These are phyloP conservation scores for Trichoderma semiorbis DNA, from an alignment of 2,329 filamentous ascomycete species.

Conservation along the genomic window DNA sequence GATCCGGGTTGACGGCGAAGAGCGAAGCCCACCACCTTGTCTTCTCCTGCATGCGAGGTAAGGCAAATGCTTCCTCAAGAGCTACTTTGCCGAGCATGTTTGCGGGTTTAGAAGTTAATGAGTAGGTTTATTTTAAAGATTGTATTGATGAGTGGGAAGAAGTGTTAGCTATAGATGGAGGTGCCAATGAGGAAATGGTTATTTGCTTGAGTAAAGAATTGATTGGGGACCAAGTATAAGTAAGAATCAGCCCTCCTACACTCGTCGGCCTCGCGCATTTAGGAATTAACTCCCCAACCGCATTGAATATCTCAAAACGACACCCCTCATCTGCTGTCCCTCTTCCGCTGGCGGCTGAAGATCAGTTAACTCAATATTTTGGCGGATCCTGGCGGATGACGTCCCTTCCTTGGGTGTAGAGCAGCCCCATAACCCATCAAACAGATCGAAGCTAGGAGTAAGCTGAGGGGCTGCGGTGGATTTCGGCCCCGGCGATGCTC, in stretches of 20 bases:
- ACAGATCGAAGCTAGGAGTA: conserved; percentile 1
- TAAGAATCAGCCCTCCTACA: not conserved
- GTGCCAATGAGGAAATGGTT: not conserved
- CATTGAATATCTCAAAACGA: not conserved
- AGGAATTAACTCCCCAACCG: not conserved
- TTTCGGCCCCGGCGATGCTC: not conserved
- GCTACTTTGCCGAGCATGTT: conserved; percentile 58
- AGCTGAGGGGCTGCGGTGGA: not conserved
- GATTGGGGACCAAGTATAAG: not conserved
- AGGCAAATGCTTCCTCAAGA: conserved; percentile 59
- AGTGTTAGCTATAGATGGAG: not conserved
- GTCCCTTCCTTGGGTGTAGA: not conserved
- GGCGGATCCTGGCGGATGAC: not conserved
- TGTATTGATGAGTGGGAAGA: not conserved
- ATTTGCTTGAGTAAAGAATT: not conserved
- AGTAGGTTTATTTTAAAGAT: not conserved
- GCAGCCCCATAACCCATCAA: not conserved
- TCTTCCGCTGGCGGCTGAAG: conserved; percentile 14
- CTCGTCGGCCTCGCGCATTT: not conserved
- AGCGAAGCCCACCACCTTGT: conserved; percentile 59
- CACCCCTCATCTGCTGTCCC: not conserved
- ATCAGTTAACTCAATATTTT: not conserved
- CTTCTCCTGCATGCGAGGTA: conserved; percentile 56
- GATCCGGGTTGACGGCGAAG: conserved; percentile 57
- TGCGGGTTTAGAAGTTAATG: not conserved